A percentile compares a stretch with the other conserved stretches of the same genome.
These are phyloP conservation scores for Xylaria longipes DNA, from an alignment of 495 filamentous ascomycete genomes.

Conservation along the genomic window DNA sequence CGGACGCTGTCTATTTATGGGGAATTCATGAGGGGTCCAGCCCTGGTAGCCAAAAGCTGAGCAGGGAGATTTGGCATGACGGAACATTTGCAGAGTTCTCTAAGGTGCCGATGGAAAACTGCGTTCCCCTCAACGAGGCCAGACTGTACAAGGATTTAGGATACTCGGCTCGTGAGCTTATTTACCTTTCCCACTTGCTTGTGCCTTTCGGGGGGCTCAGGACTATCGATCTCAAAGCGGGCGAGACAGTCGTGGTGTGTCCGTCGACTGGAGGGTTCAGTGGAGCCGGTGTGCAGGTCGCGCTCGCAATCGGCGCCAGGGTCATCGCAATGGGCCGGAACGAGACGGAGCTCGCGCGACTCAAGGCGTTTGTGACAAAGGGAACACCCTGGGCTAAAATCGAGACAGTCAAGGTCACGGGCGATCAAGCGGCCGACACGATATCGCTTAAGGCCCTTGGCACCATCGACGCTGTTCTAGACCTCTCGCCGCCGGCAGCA, in stretches of 20 bases:
- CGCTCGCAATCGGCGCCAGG: constrained; percentile 56
- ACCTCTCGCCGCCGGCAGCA: constrained; percentile 19
- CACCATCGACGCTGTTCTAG: constrained; percentile 15
- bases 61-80: constrained; percentile 23
- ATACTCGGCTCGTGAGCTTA: constrained; percentile 14
- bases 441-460: constrained; percentile 7
- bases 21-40: constrained; percentile 18
- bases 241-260: constrained; percentile 56
- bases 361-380: constrained; percentile 16
- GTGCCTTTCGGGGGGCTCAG: constrained; percentile 51
- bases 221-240: constrained; percentile 53
- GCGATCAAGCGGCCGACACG: constrained; percentile 13
- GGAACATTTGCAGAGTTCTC: constrained; percentile 22
- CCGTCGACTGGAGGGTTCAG: constrained; percentile 57
- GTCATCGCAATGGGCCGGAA: constrained; percentile 59
- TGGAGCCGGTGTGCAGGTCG: constrained; percentile 51
- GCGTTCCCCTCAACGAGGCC: constrained; percentile 14
- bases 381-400: constrained; percentile 15
- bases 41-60: constrained; percentile 18
- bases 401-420: constrained; percentile 21
- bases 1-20: not conserved
- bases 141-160: constrained; percentile 5
- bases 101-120: constrained; percentile 22
- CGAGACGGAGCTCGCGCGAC: constrained; percentile 32
- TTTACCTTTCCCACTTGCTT: constrained; percentile 17